A percentile compares a stretch with the other conserved stretches of the same genome.
Evolutionary conservation across 768 basidiomycete genomes (phyloP).

Genomic region (Lentinus tigrinus): DNA sequence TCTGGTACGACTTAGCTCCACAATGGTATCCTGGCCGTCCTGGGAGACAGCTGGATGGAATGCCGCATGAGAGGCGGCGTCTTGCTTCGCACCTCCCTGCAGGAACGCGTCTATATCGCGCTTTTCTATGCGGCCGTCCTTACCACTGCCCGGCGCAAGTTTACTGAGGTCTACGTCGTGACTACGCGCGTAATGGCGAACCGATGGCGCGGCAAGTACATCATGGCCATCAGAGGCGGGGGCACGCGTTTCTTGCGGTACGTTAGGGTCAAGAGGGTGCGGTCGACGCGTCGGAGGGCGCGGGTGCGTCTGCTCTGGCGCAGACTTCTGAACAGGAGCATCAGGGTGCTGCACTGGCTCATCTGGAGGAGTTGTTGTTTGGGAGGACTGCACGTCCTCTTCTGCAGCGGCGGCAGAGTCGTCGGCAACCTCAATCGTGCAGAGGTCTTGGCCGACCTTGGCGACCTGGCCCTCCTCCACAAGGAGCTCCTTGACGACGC

Average conservation of each 20-base stretch:
- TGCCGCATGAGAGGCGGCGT: not conserved
- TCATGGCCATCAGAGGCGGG: slow-evolving; percentile 24
- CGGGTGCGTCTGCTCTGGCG: not conserved
- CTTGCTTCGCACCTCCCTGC: slow-evolving; percentile 20
- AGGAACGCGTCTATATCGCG: slow-evolving; percentile 69
- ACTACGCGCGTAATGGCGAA: slow-evolving; percentile 73
- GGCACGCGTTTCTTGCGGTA: slow-evolving; percentile 18
- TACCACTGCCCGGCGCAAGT: slow-evolving; percentile 69
- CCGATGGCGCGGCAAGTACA: slow-evolving; percentile 72
- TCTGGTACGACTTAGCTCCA: slow-evolving; percentile 75
- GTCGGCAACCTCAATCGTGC: slow-evolving; percentile 78
- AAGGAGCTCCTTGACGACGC: slow-evolving; percentile 66
- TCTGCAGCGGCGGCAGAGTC: slow-evolving; percentile 30
- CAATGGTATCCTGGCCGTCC: slow-evolving; percentile 47
- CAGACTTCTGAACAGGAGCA: not conserved
- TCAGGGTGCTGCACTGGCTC: not conserved
- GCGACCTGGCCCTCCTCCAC: slow-evolving; percentile 82
- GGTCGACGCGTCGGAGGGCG: slow-evolving; percentile 25
- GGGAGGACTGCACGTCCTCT: not conserved
- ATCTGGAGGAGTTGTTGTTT: not conserved
- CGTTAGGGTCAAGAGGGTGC: slow-evolving; percentile 69
- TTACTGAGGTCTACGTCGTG: slow-evolving; percentile 57
- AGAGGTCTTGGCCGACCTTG: slow-evolving; percentile 77
- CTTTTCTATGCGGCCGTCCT: slow-evolving; percentile 72
- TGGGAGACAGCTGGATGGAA: slow-evolving; percentile 3